phyloP scores from a whole-genome alignment of 1,139 yeast species.

The Ashbya aceris region DNA sequence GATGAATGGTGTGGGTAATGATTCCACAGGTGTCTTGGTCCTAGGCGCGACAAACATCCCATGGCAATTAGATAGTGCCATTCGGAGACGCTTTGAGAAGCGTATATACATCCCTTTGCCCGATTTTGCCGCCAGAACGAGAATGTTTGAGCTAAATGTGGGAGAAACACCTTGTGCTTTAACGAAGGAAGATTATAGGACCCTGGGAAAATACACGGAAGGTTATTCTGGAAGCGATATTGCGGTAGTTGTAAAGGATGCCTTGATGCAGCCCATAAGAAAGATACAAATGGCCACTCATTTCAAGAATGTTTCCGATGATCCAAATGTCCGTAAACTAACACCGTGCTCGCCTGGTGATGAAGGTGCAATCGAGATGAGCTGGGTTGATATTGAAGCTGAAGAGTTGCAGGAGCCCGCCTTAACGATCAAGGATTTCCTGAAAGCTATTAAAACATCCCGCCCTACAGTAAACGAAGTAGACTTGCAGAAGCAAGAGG shows the following conservation, averaged over 20 bases:
- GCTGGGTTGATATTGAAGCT: constrained; percentile 86
- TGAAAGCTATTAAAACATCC: constrained; percentile 83
- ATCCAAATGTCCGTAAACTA: constrained; percentile 35
- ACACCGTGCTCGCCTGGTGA: constrained; percentile 99
- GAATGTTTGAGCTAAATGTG: constrained; percentile 90
- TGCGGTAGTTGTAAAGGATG: constrained; percentile 94
- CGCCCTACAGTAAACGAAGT: constrained; percentile 88
- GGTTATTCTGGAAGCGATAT: constrained; percentile 98
- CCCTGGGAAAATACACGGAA: constrained; percentile 86
- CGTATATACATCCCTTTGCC: constrained; percentile 94
- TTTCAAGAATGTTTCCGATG: constrained; percentile 47
- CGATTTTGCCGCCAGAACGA: constrained; percentile 79
- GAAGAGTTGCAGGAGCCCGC: constrained; percentile 88
- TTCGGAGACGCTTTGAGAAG: constrained; percentile 90
- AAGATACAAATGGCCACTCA: constrained; percentile 96
- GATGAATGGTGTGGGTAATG: constrained; percentile 99
- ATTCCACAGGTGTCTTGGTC: constrained; percentile 83
- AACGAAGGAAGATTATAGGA: constrained; percentile 60
- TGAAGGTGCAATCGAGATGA: constrained; percentile 72
- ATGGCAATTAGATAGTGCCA: constrained; percentile 98
- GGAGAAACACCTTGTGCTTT: constrained; percentile 84
- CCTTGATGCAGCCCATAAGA: constrained; percentile 94
- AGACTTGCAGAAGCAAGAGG: constrained; percentile 74
- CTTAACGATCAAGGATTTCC: constrained; percentile 81
- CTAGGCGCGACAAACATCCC: constrained; percentile 98